Evolutionary conservation across 805 yeast species (phyloP), one percentile per base, ranked within the genome.

Genomic region (Metschnikowia chrysomelidarum): DNA sequence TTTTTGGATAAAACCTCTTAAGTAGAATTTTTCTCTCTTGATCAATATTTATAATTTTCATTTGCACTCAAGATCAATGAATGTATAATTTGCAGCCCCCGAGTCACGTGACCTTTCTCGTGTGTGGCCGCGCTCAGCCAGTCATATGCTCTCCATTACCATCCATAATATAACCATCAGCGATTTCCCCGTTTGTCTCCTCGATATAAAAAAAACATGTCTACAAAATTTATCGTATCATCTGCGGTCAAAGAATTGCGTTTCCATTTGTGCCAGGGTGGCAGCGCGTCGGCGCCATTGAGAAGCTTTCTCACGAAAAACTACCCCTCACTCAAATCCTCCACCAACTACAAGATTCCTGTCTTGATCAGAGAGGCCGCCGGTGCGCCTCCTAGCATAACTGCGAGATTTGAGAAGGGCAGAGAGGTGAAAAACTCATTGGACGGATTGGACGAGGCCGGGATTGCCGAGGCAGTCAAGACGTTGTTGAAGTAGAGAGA

Each of bases 191-290:
- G 13, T 21, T 20, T 15, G 7, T 14, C 19, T 19, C 22, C 27
- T 9, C 10, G 2, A 15, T 25, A 23, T 3, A 10, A 3, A 24
- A 13, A 12, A 41, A 47, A 12, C 39, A 67, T 67, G 72, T 62
- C 73, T 15, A 36, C 48, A 27, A 68, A 65, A 44, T 67, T 59
- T 43, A 60, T 63, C 21, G 53, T 69, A 38, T 76, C 80, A n/a
- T 57, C 63, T 21, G 74, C 84, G 8, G 72, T 86, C 46, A 84
- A 72, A 57, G 95, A 87, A 68, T 70, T 87, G 54, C 76, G 95
- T 60, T 82, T 85, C 63, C 87, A 86, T 54, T 69, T 86, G 46
- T 81, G 87, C 20, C 93, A 83, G 60, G 72, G 81, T n/a, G 83
- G 84, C n/a, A 76, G 77, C 44, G 76, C 86, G 4, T 76, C 89